Evolutionary conservation across 1,139 yeast genomes (phyloP).

Genomic region (Komagataea norvegica): DNA sequence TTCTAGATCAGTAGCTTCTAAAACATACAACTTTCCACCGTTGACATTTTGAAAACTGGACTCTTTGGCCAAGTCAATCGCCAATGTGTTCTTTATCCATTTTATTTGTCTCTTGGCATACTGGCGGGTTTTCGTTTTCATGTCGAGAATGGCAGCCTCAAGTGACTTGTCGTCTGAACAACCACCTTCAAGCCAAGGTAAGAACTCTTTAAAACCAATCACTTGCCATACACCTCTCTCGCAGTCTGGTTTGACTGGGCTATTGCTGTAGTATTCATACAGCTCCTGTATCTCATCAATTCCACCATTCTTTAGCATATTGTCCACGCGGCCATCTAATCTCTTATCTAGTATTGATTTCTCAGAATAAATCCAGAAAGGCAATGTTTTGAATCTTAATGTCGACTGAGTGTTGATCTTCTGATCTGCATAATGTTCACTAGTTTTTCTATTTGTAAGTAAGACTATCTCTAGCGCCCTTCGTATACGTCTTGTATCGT

Average conservation of each 20-base stretch:
- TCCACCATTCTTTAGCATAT: slow-evolving; percentile 70
- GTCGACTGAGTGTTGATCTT: slow-evolving; percentile 42
- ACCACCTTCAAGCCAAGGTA: slow-evolving; percentile 60
- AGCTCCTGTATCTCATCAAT: slow-evolving; percentile 61
- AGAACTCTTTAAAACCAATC: slow-evolving; percentile 89
- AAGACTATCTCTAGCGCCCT: slow-evolving; percentile 79
- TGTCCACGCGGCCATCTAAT: slow-evolving; percentile 75
- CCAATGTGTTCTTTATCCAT: slow-evolving; percentile 77
- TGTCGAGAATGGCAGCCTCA: slow-evolving; percentile 53
- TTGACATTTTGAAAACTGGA: slow-evolving; percentile 42
- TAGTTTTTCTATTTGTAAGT: slow-evolving; percentile 61
- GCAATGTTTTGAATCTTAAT: slow-evolving; percentile 59
- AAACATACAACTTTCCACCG: slow-evolving; percentile 60
- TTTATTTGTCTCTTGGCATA: slow-evolving; percentile 90
- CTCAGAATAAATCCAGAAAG: slow-evolving; percentile 85
- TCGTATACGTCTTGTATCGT: slow-evolving; percentile 71
- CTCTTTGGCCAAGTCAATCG: slow-evolving; percentile 56
- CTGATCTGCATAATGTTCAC: slow-evolving; percentile 66
- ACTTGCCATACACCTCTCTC: slow-evolving; percentile 91
- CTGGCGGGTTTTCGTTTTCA: slow-evolving; percentile 82
- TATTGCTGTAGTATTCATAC: slow-evolving; percentile 37
- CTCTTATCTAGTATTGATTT: slow-evolving; percentile 53
- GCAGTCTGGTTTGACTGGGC: slow-evolving; percentile 41
- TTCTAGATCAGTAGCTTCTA: slow-evolving; percentile 71
- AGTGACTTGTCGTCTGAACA: slow-evolving; percentile 30